Evolutionary conservation across 495 filamentous ascomycete species (phyloP), one percentile per base, ranked within the genome.

Genomic region (Trichoderma asperelloides): DNA sequence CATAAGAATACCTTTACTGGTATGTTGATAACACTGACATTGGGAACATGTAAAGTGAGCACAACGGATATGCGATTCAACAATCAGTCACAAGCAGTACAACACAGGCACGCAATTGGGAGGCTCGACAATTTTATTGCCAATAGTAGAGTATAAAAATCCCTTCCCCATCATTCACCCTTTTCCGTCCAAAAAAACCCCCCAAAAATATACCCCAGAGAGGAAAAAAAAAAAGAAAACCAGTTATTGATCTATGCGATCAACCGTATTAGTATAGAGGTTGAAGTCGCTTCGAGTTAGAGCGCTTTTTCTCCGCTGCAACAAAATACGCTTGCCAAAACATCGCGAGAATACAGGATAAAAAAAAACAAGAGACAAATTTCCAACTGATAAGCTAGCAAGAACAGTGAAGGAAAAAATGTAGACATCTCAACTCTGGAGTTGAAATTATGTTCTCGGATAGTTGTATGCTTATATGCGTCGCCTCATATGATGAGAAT

Each of bases 231-330:
- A 57, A 30, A 7, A 28, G n/a, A 13, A 51, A 28, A 60, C 55
- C 25, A 60, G 25, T 27, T 60, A 15, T 60, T 13, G 55, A 43
- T 64, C 62, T 64, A 64, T 64, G 33, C 33, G 21, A 64, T 30
- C 39, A 6, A 68, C 65, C 63, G 18, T 39, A 69, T 72, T 63
- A 71, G 69, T 68, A 45, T 66, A 70, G 62, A 57, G 40, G 40
- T 13, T 41, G 63, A 45, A 40, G 25, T 25, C 27, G 55, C 55
- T 30, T 60, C 55, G 7, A 11, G 12, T 12, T 30, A 25, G 28
- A 60, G 55, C 55, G 55, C n/a, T 60, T 60, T 28, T 18, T 30
- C 55, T 60, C 55, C 55, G 23, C 25, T 60, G 33, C 21, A 28
- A 64, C 62, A 64, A 23, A n/a, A 43, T 40, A 43, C 62, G 62